Evolutionary conservation across 2,329 filamentous ascomycete species (phyloP).

Genomic region (Epichloe hybrida): DNA sequence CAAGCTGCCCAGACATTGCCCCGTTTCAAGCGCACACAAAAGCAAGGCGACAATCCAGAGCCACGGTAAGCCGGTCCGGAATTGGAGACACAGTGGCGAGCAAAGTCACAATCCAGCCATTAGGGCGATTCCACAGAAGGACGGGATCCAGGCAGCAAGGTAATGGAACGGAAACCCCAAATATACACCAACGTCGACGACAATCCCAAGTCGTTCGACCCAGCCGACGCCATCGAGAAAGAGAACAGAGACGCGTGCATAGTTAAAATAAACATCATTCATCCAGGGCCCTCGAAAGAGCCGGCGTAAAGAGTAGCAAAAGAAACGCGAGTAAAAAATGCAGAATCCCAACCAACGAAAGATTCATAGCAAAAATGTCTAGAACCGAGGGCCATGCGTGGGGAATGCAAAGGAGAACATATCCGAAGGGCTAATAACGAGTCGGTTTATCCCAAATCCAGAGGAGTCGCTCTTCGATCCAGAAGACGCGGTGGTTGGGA

Average conservation of each 20-base stretch:
- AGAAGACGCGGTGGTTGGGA: slow-evolving; percentile 7
- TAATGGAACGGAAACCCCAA: slow-evolving; percentile 11
- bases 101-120: slow-evolving; percentile 9
- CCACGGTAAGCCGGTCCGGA: slow-evolving; percentile 6
- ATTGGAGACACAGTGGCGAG: slow-evolving; percentile 5
- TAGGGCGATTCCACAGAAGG: slow-evolving; percentile 15
- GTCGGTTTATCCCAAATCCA: slow-evolving; percentile 4
- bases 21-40: slow-evolving; percentile 9
- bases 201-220: slow-evolving; percentile 2
- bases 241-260: background rate
- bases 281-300: slow-evolving; percentile 14
- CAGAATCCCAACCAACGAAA: slow-evolving; percentile 12
- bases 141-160: slow-evolving; percentile 23
- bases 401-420: background rate
- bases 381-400: slow-evolving; percentile 1
- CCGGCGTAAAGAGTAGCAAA: background rate
- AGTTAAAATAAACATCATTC: slow-evolving; percentile 19
- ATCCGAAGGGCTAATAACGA: slow-evolving; percentile 1
- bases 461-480: slow-evolving; percentile 3
- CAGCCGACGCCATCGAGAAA: slow-evolving; percentile 15
- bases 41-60: slow-evolving; percentile 9
- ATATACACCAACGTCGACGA: slow-evolving; percentile 1
- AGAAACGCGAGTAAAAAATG: background rate
- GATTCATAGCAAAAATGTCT: slow-evolving; percentile 7
- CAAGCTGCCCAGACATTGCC: slow-evolving; percentile 37